Evolutionary conservation across 306 rosid species (phyloP).

Genomic region (Trifolium dubium): DNA sequence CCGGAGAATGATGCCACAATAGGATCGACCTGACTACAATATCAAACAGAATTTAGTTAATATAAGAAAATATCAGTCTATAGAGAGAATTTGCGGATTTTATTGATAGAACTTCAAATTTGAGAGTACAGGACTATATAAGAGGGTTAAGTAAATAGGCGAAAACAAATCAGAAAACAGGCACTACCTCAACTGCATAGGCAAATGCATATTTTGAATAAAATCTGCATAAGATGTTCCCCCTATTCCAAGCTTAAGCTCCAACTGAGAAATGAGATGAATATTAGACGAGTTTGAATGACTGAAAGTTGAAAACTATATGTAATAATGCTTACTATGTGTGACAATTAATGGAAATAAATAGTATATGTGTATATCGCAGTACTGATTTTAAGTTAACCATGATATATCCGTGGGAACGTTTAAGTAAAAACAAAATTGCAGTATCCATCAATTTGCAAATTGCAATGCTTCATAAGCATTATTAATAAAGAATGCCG

Average conservation of each 20-base stretch:
- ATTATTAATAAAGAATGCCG: not conserved
- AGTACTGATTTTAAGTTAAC: not conserved
- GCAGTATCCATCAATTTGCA: not conserved
- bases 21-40: conserved; percentile 94
- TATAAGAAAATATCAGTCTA: conserved; percentile 26
- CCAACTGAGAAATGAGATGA: conserved; percentile 63
- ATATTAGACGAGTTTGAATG: conserved; percentile 15
- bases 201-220: conserved; percentile 75
- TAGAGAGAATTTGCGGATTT: too few relatives aligned
- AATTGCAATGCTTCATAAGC: not conserved
- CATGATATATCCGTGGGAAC: not conserved
- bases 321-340: conserved; percentile 12
- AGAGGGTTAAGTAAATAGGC: conserved; percentile 5
- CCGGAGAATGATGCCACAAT: conserved; percentile 98
- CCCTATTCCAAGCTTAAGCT: conserved; percentile 92
- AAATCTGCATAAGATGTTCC: conserved; percentile 96
- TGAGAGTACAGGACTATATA: not conserved
- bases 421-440: not conserved
- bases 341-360: not conserved
- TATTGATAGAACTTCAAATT: not conserved
- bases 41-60: conserved; percentile 36
- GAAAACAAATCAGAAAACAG: conserved; percentile 20
- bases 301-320: conserved; percentile 32
- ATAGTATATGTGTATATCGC: not conserved
- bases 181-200: conserved; percentile 93